Evolutionary conservation across 192 early-diverging fungal genomes (phyloP).

Genomic region (Pilaira anomala): DNA sequence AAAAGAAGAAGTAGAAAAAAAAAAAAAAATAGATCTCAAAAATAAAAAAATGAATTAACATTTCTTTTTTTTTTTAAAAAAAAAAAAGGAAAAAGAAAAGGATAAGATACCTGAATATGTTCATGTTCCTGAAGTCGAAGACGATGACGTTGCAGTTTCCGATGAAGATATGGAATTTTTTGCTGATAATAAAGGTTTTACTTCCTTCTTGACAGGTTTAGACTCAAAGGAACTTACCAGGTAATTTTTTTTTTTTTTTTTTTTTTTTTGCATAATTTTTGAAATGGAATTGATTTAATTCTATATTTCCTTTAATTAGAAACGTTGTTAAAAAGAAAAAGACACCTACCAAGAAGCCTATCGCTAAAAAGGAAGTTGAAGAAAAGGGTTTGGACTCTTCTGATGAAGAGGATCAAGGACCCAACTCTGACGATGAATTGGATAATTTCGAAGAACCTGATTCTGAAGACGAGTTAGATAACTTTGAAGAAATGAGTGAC

Average conservation of each 20-base stretch:
- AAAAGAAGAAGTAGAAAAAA: background rate
- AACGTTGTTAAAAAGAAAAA: conserved; percentile 42
- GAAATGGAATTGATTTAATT: background rate
- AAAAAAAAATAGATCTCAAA: background rate
- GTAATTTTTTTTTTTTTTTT: conserved; percentile 32
- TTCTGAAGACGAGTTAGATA: conserved; percentile 43
- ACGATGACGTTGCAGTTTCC: conserved; percentile 60
- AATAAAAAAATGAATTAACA: background rate
- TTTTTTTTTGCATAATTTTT: background rate
- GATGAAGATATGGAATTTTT: conserved; percentile 77
- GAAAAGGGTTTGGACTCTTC: background rate
- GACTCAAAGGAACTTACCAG: conserved; percentile 60
- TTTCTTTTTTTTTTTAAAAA: background rate
- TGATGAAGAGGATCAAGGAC: conserved; percentile 23
- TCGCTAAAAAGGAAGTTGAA: conserved; percentile 18
- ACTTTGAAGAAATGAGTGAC: conserved; percentile 29
- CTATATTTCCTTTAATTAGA: conserved; percentile 1
- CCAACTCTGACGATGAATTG: conserved; percentile 44
- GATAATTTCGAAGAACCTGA: conserved; percentile 33
- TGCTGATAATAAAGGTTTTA: conserved; percentile 58
- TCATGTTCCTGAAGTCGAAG: conserved; percentile 40
- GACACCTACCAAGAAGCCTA: conserved; percentile 25
- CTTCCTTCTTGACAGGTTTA: conserved; percentile 62
- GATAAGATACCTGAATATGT: conserved; percentile 26
- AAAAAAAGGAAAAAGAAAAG: background rate